Evolutionary conservation across 495 filamentous ascomycete species (phyloP).

Genomic region (Trichoderma virens): DNA sequence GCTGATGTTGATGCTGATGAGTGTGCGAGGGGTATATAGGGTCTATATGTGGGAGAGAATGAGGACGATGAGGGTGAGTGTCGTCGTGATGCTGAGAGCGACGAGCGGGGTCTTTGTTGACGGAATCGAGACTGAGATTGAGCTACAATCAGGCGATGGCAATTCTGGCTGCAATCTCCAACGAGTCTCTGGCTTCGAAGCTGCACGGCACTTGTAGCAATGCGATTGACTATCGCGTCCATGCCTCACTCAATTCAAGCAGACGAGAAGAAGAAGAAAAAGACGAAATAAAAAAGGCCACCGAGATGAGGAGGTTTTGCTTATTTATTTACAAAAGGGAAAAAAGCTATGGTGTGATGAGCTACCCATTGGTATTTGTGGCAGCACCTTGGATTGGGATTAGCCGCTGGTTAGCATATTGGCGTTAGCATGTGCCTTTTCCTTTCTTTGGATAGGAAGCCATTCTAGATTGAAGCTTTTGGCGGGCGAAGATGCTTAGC

Average conservation of each 20-base stretch:
- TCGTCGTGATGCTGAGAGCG: neutral
- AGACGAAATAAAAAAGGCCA: neutral
- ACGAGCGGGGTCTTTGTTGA: neutral
- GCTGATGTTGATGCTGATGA: neutral
- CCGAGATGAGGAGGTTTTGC: too few relatives aligned
- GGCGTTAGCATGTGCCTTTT: too few relatives aligned
- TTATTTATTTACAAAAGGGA: too few relatives aligned
- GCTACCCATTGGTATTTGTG: too few relatives aligned
- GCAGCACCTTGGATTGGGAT: too few relatives aligned
- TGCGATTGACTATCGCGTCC: neutral
- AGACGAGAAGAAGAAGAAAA: neutral
- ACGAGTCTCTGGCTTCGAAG: neutral
- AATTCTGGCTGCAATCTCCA: neutral
- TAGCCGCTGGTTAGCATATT: too few relatives aligned
- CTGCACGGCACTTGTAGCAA: neutral
- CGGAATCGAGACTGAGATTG: neutral
- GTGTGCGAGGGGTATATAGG: neutral
- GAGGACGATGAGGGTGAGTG: neutral
- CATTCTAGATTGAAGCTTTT: too few relatives aligned
- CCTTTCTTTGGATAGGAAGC: too few relatives aligned
- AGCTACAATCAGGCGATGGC: neutral
- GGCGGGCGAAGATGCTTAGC: too few relatives aligned
- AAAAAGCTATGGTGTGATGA: too few relatives aligned
- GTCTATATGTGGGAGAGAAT: neutral
- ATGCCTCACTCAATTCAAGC: neutral